Evolutionary conservation across 2,329 filamentous ascomycete genomes (phyloP).

Genomic region (Chrysoporthe austroafricana): DNA sequence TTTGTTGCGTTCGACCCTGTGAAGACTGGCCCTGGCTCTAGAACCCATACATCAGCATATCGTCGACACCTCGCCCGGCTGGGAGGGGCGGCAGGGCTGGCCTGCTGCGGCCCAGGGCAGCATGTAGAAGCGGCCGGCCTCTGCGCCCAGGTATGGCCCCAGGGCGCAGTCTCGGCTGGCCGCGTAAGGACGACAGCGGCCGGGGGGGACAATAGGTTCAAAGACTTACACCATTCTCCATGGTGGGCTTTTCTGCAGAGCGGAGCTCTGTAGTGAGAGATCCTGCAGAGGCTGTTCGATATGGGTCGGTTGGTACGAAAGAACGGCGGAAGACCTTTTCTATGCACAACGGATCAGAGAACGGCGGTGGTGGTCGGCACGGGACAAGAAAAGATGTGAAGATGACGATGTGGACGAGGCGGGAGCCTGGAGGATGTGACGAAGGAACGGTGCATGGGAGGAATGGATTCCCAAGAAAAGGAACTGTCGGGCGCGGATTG

Average conservation of each 20-base stretch:
- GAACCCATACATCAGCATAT: conserved; percentile 12
- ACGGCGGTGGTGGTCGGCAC: neutral
- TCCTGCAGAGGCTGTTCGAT: conserved; percentile 15
- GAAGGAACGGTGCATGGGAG: conserved; percentile 13
- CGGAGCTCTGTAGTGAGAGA: conserved; percentile 19
- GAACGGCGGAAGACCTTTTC: neutral
- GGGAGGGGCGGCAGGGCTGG: neutral
- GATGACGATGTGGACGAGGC: conserved; percentile 13
- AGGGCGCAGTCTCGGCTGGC: neutral
- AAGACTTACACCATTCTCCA: conserved; percentile 28
- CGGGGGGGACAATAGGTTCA: neutral
- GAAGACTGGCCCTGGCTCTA: conserved; percentile 27
- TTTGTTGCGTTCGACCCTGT: conserved; percentile 16
- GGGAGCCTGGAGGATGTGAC: conserved; percentile 18
- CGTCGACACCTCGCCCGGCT: neutral
- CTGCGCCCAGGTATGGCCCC: neutral
- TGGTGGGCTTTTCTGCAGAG: conserved; percentile 26
- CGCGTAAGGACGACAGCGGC: neutral
- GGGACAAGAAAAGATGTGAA: neutral
- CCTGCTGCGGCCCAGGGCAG: neutral
- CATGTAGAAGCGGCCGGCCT: neutral
- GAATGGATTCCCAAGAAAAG: conserved; percentile 17
- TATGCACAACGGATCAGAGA: neutral
- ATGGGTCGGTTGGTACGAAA: neutral
- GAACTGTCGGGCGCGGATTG: conserved; percentile 23